Evolutionary conservation across 2,329 filamentous ascomycete genomes (phyloP), one percentile per base, ranked within the genome.

Genomic region (Fusarium veterinarium): DNA sequence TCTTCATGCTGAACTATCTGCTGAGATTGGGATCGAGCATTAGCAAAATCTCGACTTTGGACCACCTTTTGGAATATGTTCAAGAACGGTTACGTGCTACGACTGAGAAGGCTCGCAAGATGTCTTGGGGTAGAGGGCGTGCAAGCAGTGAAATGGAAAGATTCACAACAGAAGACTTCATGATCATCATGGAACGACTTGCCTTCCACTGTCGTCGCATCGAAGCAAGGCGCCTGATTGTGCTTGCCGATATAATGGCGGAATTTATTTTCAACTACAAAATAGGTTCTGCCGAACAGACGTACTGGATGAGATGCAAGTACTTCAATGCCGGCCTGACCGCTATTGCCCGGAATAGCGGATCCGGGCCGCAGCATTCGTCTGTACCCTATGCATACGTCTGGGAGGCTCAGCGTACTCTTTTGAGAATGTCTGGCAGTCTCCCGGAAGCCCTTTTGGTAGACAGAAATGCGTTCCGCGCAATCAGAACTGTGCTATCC

Each of bases 391-490:
- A 81, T 60, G 64, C 73, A 5, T 83, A 80, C 68, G 78, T 81
- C 40, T 91, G 90, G 90, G 83, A 86, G 60, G 89, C 89, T 0
- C 88, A 91, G 69, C 86, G 84, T 52, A 79, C 84, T 9, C 80
- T 92, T 33, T 79, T 92, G 30, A 81, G 83, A 23, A 82, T 87
- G 76, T 90, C 89, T 0, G 84, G 85, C 30, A 78, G 79, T 7
- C 80, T 89, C 35, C 77, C 84, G 4, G 84, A 83, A 12, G 84
- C 87, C 7, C 78, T 91, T 8, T 75, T 86, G n/a, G 84, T 91
- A 35, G 84, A 85, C 67, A 82, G 82, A 38, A 71, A 75, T 3
- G 87, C 87, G 25, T 92, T 91, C 64, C 82, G 83, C 53, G 85
- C 89, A 8, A 87, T 91, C 48, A 84, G 87, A 41, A 74, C 81